Base-by-base conservation (phyloP, 2,329 filamentous ascomycete species). In the Rutstroemia sp. region DNA sequence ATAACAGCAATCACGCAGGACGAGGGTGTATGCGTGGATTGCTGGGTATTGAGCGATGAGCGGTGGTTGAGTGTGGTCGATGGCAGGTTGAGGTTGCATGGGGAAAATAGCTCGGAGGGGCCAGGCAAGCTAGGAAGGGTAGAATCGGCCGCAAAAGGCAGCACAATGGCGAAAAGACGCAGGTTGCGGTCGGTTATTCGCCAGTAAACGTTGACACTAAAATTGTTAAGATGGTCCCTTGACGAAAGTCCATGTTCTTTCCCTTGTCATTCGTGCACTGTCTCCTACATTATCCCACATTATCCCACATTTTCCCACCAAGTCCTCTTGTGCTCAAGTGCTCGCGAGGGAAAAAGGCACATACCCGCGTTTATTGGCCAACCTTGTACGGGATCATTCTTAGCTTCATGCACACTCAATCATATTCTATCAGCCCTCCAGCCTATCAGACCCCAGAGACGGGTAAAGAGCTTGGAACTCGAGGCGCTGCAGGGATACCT, bases 381-480 rank as follows among this genome's bases (percentile, higher is more conserved):
- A 16, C 19, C 41, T n/a, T 12, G 42, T 18, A 54, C 44, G 42
- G 52, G 51, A 39, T 54, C 30, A 48, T 49, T 54, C 44, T 54
- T 39, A 39, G 52, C 52, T 44, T 25, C 18, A 54, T 54, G 52
- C 44, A 54, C 42, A 34, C 39, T 44, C 52, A 54, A 49, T 42
- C 38, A 23, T 38, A 48, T 47, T 44, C 52, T n/a, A 30, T 49
- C 46, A 21, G 38, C 39, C 19, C 34, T 42, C 10, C 16, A 48
- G n/a, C 52, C 52, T 48, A 54, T 54, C 30, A 54, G 52, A 25
- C 4, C 18, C 14, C 14, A 42, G 18, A 18, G 6, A 18, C 9
- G 39, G 39, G 4, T n/a, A 19, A 42, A 42, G n/a, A 18, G 5
- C 16, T 19, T n/a, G 18, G 8, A 18, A 3, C 16, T 42, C 16